phyloP scores from a whole-genome alignment of 176 grass and related monocot genomes.

The Bromus sterilis region DNA sequence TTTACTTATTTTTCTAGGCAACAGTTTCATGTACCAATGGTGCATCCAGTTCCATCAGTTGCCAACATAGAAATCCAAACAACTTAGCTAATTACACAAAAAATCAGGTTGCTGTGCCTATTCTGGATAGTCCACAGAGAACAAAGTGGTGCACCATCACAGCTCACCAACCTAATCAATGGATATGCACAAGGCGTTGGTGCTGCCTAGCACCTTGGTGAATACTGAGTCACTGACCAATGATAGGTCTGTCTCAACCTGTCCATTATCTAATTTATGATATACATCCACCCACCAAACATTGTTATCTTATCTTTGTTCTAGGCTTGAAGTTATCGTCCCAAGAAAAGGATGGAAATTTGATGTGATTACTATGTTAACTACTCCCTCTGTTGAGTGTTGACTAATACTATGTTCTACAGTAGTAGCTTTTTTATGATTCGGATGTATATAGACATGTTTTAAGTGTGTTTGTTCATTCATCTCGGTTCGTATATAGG shows the following conservation, averaged over 20 bases:
- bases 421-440: too few relatives aligned
- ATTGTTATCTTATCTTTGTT: neutral
- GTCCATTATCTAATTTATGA: neutral
- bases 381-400: too few relatives aligned
- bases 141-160: neutral
- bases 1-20: neutral
- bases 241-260: neutral
- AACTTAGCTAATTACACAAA: neutral
- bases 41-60: neutral
- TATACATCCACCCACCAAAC: neutral
- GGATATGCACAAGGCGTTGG: neutral
- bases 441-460: too few relatives aligned
- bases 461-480: too few relatives aligned
- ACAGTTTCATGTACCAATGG: neutral
- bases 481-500: too few relatives aligned
- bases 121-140: neutral
- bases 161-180: neutral
- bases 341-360: neutral
- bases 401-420: too few relatives aligned
- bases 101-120: neutral
- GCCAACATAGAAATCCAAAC: neutral
- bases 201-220: too few relatives aligned
- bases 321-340: neutral
- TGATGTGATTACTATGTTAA: neutral
- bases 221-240: neutral